These are phyloP conservation scores for Ceratocystis cubensis DNA, from an alignment of 2,329 filamentous ascomycete genomes.

Conservation along the genomic window DNA sequence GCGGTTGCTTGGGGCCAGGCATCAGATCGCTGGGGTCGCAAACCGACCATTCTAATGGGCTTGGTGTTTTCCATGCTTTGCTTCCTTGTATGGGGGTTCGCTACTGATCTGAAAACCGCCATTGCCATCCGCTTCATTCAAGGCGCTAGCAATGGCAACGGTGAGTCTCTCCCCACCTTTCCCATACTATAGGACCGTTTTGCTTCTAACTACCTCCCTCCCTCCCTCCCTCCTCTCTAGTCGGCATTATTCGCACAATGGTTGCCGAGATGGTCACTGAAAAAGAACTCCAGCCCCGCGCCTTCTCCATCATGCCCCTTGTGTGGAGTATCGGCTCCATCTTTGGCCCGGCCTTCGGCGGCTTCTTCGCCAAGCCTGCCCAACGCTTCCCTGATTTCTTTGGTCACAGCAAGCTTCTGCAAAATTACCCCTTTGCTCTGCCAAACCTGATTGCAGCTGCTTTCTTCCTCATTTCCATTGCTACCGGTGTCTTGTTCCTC, in stretches of 20 bases:
- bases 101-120: slow-evolving; percentile 65
- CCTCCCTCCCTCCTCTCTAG: slow-evolving; percentile 29
- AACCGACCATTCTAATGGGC: slow-evolving; percentile 64
- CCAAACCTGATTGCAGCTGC: slow-evolving; percentile 68
- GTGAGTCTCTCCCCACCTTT: slow-evolving; percentile 29
- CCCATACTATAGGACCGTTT: background rate
- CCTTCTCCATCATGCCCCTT: slow-evolving; percentile 88
- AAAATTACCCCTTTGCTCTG: slow-evolving; percentile 65
- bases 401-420: slow-evolving; percentile 53
- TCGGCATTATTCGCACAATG: slow-evolving; percentile 84
- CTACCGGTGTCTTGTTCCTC: slow-evolving; percentile 65
- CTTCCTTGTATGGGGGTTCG: slow-evolving; percentile 73
- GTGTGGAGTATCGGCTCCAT: slow-evolving; percentile 80
- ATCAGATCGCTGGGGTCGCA: slow-evolving; percentile 69
- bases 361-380: slow-evolving; percentile 70
- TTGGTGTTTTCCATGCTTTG: slow-evolving; percentile 68
- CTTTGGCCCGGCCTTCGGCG: slow-evolving; percentile 78
- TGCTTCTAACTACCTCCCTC: background rate
- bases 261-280: slow-evolving; percentile 88
- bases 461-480: slow-evolving; percentile 67
- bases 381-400: slow-evolving; percentile 62
- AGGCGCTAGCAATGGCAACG: slow-evolving; percentile 77
- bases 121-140: slow-evolving; percentile 65
- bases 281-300: slow-evolving; percentile 71
- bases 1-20: slow-evolving; percentile 64